These are phyloP conservation scores for Spiromastix sp. DNA, from an alignment of 2,329 filamentous ascomycete species.

Conservation along the genomic window DNA sequence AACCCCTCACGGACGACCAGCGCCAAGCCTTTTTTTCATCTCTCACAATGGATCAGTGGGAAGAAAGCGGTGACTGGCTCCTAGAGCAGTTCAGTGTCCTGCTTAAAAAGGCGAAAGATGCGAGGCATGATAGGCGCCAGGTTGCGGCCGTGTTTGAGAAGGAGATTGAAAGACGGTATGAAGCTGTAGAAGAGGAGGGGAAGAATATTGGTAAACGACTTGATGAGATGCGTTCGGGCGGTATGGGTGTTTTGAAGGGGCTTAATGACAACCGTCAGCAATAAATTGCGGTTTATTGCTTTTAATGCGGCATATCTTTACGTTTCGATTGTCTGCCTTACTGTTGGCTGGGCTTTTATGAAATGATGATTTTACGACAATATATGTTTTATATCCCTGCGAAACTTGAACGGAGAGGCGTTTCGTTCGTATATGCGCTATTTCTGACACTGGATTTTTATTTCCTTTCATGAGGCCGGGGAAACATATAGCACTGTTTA, in stretches of 20 bases:
- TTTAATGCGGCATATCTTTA: too few species aligned
- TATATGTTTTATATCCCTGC: too few species aligned
- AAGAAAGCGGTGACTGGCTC: conserved; percentile 52
- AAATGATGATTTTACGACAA: too few species aligned
- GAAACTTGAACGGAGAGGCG: too few species aligned
- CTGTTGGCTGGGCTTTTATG: too few species aligned
- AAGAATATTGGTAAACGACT: conserved; percentile 40
- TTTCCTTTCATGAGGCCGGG: too few species aligned
- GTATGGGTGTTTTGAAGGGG: conserved; percentile 41
- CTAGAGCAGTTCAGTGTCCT: conserved; percentile 44
- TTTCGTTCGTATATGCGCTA: too few species aligned
- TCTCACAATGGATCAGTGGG: conserved; percentile 47
- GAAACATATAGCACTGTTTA: too few species aligned
- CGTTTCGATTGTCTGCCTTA: too few species aligned
- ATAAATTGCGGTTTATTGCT: too few species aligned
- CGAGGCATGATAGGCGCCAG: conserved; percentile 44
- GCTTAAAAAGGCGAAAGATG: conserved; percentile 41
- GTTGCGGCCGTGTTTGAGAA: conserved; percentile 44
- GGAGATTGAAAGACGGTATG: conserved; percentile 45
- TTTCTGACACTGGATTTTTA: too few species aligned
- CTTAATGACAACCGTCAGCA: conserved; percentile 15
- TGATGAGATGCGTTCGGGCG: conserved; percentile 44
- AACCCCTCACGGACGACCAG: conserved; percentile 25
- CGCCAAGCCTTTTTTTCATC: conserved; percentile 42
- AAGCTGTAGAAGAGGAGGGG: conserved; percentile 39